Base-by-base conservation (phyloP, 805 yeast genomes). In the Helenozyma baotianmanensis region DNA sequence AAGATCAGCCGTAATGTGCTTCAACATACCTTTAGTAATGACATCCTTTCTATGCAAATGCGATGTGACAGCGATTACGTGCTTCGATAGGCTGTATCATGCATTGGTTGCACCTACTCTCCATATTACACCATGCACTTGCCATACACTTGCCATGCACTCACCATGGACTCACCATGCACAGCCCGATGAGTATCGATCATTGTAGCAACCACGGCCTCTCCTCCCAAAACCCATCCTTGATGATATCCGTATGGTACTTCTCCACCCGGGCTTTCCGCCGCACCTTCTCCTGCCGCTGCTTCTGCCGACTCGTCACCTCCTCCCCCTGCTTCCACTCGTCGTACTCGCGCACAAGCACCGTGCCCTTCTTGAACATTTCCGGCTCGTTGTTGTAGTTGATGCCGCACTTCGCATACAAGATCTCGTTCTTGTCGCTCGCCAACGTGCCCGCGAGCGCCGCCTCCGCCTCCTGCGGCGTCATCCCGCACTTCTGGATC, bases 331-430 rank as follows among this genome's bases (percentile, higher is more conserved):
- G 26, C 10, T 43, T 42, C 29, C 47, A 49, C 14, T 40, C 39
- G n/a, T 49, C 50, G 19, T 53, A 47, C 33, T 77, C 80, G 47
- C 89, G 62, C 3, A 78, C 63, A 12, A 76, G 54, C 2, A 75
- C 58, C 0, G 89, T 77, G 2, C 98, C 98, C 61, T 90, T 92
- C 42, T 82, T 84, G 61, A 62, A 92, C 41, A 88, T 80, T 35
- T 84, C 96, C 0, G 83, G 84, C 58, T 90, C 97, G 43, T 85
- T 77, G 54, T 92, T 92, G 60, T 92, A 92, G 52, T 92, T 92
- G 26, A 90, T 78, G 0, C 83, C 83, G 57, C 89, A 84, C 39
- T 78, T 74, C 14, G 70, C 60, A 51, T 83, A 92, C 39, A 92
- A 55, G 2, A 92, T 78, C 54, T 92, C 98, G 53, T 92, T 84